Base-by-base conservation (phyloP, 495 filamentous ascomycete genomes). In the Tetracladium marchalianum region DNA sequence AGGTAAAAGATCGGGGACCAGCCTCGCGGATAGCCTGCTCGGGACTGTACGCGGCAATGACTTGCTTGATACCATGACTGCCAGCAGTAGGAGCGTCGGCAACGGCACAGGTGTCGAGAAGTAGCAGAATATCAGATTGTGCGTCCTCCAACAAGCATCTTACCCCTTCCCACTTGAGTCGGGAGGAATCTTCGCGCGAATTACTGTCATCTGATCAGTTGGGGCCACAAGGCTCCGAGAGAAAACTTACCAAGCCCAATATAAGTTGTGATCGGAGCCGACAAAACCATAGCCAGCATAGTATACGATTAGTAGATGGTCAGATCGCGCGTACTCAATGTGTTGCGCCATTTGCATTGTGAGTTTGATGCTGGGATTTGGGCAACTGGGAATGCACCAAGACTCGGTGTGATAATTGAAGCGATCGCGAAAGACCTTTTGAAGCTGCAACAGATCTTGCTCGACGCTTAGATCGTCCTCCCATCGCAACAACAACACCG, bases 221-320 rank as follows among this genome's bases (percentile, higher is more conserved):
- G 11, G 22, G 24, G 38, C 32, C 31, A 42, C 38, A 33, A 51
- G 41, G 41, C 45, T 53, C 34, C 39, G 35, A 19, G 41, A 24
- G 18, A 15, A 6, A 37, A 45, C 74, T 52, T 64, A 77, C 74
- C 68, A 69, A 17, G 73, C 69, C 74, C 73, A 76, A 48, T 70
- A 76, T 4, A 76, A 61, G 50, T 74, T 71, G 49, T 68, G 65
- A 50, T 78, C 71, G 5, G 62, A 46, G 2, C 71, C 68, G 42
- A 72, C 59, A 46, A 60, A 60, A 13, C 72, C 69, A 51, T 73
- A 62, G 11, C 74, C 74, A 31, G 70, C 73, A 52, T 78, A 78
- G 54, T 76, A 75, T 48, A 78, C 68, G 46, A 78, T 72, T 47
- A 75, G 55, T 0, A 78, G 68, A 41, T 76, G 73, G 44, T 75